A percentile compares a stretch with the other conserved stretches of the same genome.
These are phyloP conservation scores for Gossypium lobatum DNA, from an alignment of 441 rosid species.

Conservation along the genomic window DNA sequence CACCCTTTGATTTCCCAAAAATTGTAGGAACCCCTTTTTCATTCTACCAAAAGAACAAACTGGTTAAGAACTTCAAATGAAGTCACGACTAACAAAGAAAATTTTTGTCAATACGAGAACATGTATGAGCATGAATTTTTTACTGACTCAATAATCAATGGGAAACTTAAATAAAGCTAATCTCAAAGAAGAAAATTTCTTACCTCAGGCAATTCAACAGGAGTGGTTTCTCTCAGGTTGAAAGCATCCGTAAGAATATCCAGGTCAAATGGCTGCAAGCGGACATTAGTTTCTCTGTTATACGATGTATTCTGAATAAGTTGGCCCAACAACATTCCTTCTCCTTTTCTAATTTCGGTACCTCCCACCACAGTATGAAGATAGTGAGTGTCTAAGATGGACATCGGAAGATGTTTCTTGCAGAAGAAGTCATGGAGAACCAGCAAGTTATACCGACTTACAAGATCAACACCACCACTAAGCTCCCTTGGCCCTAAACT, in stretches of 20 bases:
- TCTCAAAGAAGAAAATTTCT: slow-evolving; percentile 21
- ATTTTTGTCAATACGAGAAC: not conserved
- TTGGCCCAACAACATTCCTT: slow-evolving; percentile 86
- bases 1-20: slow-evolving; percentile 38
- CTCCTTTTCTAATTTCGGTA: slow-evolving; percentile 76
- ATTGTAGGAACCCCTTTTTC: slow-evolving; percentile 51
- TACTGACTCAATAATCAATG: not conserved
- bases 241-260: slow-evolving; percentile 71
- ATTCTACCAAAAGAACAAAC: slow-evolving; percentile 23
- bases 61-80: not conserved
- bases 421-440: slow-evolving; percentile 87
- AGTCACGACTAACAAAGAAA: not conserved
- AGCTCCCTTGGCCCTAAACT: slow-evolving; percentile 72
- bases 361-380: slow-evolving; percentile 74
- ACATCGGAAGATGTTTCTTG: slow-evolving; percentile 74
- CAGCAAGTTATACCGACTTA: slow-evolving; percentile 69
- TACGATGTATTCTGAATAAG: slow-evolving; percentile 51
- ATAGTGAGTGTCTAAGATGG: slow-evolving; percentile 81
- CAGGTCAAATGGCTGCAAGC: slow-evolving; percentile 65
- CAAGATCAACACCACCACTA: slow-evolving; percentile 83
- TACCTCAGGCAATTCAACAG: slow-evolving; percentile 68
- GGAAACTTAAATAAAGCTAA: slow-evolving; percentile 4
- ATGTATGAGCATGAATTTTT: not conserved
- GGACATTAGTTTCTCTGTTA: slow-evolving; percentile 37
- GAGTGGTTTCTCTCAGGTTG: slow-evolving; percentile 56